Conservation (phyloP, 768 basidiomycete genomes). For the Psilocybe tampanensis region DNA sequence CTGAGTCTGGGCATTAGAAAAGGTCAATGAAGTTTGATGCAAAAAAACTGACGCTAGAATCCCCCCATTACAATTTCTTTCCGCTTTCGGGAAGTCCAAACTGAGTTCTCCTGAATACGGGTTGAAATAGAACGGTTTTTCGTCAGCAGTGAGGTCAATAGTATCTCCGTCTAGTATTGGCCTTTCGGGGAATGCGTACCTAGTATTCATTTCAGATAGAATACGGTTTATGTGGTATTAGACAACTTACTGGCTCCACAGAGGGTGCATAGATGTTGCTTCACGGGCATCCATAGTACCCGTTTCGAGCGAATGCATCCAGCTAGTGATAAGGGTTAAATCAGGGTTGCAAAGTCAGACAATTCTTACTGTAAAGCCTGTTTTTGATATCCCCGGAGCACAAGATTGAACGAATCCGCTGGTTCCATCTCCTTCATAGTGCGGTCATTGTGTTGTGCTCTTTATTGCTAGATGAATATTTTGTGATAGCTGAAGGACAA, state of each 20-base stretch:
- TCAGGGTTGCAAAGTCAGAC: background rate
- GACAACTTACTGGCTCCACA: slow-evolving; percentile 85
- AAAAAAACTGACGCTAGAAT: slow-evolving; percentile 75
- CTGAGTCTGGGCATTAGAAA: slow-evolving; percentile 9
- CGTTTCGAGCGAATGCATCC: slow-evolving; percentile 90
- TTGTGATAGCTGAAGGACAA: background rate
- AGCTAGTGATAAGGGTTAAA: slow-evolving; percentile 45
- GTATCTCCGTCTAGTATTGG: slow-evolving; percentile 49
- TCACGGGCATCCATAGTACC: slow-evolving; percentile 72
- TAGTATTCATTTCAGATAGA: slow-evolving; percentile 33
- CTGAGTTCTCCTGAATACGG: slow-evolving; percentile 90
- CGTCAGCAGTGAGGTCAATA: slow-evolving; percentile 83
- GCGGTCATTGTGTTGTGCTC: slow-evolving; percentile 83
- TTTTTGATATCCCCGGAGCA: slow-evolving; percentile 87
- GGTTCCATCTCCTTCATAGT: slow-evolving; percentile 84
- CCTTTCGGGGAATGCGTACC: slow-evolving; percentile 74
- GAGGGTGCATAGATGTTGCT: slow-evolving; percentile 80
- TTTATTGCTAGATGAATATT: slow-evolving; percentile 45
- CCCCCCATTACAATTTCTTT: slow-evolving; percentile 78
- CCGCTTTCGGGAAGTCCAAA: slow-evolving; percentile 80
- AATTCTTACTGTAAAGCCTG: slow-evolving; percentile 72
- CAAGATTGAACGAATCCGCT: slow-evolving; percentile 71
- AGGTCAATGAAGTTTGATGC: background rate
- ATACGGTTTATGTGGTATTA: slow-evolving; percentile 3
- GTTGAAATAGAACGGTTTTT: slow-evolving; percentile 85